A percentile compares a stretch with the other conserved stretches of the same genome.
These are phyloP conservation scores for Fomitopsis pinicola DNA, from an alignment of 1,284 basidiomycete species.

Conservation along the genomic window DNA sequence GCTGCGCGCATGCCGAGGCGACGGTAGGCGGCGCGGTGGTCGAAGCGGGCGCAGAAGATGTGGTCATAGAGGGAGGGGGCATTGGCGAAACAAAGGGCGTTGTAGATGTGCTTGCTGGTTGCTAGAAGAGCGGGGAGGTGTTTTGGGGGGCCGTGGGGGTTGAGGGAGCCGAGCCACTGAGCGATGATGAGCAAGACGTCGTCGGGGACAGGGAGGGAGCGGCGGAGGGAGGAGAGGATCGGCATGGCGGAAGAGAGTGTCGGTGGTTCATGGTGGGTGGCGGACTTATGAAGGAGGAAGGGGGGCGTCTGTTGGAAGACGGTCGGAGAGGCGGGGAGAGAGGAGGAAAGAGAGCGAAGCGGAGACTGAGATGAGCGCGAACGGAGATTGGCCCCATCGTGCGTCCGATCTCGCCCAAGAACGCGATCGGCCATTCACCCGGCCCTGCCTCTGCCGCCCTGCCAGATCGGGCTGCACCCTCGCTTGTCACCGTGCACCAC, in stretches of 20 bases:
- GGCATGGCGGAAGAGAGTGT: constrained; percentile 13
- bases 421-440: background rate
- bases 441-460: background rate
- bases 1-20: constrained; percentile 40
- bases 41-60: constrained; percentile 62
- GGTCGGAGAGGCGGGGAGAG: constrained; percentile 1
- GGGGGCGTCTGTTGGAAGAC: background rate
- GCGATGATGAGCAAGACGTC: constrained; percentile 60
- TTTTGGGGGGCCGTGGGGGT: constrained; percentile 38
- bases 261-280: background rate
- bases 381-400: constrained; percentile 1
- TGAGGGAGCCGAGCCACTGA: constrained; percentile 38
- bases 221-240: constrained; percentile 13
- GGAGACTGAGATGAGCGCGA: background rate
- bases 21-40: constrained; percentile 48
- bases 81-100: constrained; percentile 35
- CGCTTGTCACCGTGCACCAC: background rate
- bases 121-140: constrained; percentile 46
- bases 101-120: constrained; percentile 41
- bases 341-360: background rate
- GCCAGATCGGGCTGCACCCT: background rate
- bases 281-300: constrained; percentile 10
- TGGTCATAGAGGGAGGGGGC: constrained; percentile 57
- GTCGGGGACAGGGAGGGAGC: constrained; percentile 44
- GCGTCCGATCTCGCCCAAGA: background rate